phyloP scores from a whole-genome alignment of 1,284 basidiomycete genomes.

The Trichosporon sp. region DNA sequence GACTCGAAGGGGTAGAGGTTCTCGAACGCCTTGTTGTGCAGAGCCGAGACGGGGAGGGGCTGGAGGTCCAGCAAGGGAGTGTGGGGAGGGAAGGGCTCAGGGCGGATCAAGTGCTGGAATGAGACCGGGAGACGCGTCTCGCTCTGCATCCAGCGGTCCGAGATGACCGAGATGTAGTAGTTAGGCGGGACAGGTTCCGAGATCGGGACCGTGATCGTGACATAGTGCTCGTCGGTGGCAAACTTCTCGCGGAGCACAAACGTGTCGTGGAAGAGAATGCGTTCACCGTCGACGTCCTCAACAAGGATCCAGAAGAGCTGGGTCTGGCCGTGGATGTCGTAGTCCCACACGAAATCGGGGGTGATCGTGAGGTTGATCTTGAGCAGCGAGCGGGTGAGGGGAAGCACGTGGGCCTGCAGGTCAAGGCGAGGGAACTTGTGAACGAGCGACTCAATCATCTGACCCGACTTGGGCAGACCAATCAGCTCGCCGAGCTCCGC shows the following conservation, averaged over 20 bases:
- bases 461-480: slow-evolving; percentile 87
- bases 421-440: slow-evolving; percentile 96
- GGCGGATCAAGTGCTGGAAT: slow-evolving; percentile 96
- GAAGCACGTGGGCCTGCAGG: slow-evolving; percentile 89
- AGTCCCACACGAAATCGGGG: slow-evolving; percentile 97
- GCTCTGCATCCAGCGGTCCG: slow-evolving; percentile 93
- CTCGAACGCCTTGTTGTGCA: slow-evolving; percentile 91
- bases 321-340: slow-evolving; percentile 83
- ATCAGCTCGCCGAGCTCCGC: slow-evolving; percentile 92
- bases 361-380: slow-evolving; percentile 87
- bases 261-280: slow-evolving; percentile 89
- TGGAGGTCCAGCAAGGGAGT: slow-evolving; percentile 94
- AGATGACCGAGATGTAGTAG: slow-evolving; percentile 93
- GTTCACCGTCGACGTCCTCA: slow-evolving; percentile 96
- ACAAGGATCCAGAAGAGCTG: slow-evolving; percentile 92
- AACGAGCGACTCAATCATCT: slow-evolving; percentile 89
- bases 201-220: slow-evolving; percentile 93
- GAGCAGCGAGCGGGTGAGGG: slow-evolving; percentile 84
- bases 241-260: slow-evolving; percentile 91
- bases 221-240: slow-evolving; percentile 87
- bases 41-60: slow-evolving; percentile 80
- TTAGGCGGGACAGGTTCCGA: slow-evolving; percentile 96
- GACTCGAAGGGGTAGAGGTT: slow-evolving; percentile 77
- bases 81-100: slow-evolving; percentile 92
- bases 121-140: slow-evolving; percentile 94